A percentile compares a stretch with the other conserved stretches of the same genome.
Evolutionary conservation across 768 basidiomycete species (phyloP).

Genomic region (Boletus edulis): DNA sequence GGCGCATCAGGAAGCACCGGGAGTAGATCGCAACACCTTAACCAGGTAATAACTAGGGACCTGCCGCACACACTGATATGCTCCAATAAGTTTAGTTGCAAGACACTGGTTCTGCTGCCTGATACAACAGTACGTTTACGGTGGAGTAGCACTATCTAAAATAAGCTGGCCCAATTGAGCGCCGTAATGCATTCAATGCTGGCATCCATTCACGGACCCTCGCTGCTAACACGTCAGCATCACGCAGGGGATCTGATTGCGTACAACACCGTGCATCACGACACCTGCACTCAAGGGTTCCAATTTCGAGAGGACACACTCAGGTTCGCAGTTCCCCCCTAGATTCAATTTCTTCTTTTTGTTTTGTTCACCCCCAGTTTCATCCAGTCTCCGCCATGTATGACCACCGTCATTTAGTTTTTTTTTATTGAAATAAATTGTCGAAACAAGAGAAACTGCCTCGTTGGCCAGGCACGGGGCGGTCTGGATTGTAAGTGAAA

Average conservation of each 20-base stretch:
- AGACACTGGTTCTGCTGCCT: background rate
- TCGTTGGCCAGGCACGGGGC: slow-evolving; percentile 17
- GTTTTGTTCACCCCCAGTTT: slow-evolving; percentile 12
- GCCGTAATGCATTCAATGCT: slow-evolving; percentile 31
- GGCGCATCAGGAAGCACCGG: slow-evolving; percentile 24
- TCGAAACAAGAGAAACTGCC: slow-evolving; percentile 9
- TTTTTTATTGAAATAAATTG: slow-evolving; percentile 12
- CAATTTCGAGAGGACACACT: slow-evolving; percentile 23
- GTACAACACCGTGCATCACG: slow-evolving; percentile 22
- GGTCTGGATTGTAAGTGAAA: slow-evolving; percentile 9
- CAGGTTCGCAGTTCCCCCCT: slow-evolving; percentile 22
- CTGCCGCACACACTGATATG: background rate
- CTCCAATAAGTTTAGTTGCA: slow-evolving; percentile 2
- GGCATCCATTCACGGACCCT: slow-evolving; percentile 27
- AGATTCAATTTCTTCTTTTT: slow-evolving; percentile 6
- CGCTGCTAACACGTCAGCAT: slow-evolving; percentile 29
- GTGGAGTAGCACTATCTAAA: slow-evolving; percentile 11
- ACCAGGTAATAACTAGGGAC: slow-evolving; percentile 12
- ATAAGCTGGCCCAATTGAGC: slow-evolving; percentile 3
- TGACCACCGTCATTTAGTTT: slow-evolving; percentile 3
- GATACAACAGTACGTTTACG: slow-evolving; percentile 12
- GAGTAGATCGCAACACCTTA: slow-evolving; percentile 19
- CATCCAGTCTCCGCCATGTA: slow-evolving; percentile 12
- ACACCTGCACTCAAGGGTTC: slow-evolving; percentile 19
- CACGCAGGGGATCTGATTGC: slow-evolving; percentile 26